Base-by-base conservation (phyloP, 306 rosid genomes). In the Cucurbita moschata region DNA sequence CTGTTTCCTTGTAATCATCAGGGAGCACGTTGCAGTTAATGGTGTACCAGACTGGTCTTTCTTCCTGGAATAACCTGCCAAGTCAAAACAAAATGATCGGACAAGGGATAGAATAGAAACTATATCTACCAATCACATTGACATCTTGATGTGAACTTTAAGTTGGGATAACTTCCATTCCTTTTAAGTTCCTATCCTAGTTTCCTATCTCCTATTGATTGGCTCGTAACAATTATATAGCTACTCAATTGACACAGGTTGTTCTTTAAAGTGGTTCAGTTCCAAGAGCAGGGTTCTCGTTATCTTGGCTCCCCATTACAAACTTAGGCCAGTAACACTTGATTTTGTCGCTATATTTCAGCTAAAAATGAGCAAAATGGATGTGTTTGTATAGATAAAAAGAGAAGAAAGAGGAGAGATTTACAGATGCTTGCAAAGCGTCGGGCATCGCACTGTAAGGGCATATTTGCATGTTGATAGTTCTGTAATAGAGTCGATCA, bases 381-480 rank as follows among this genome's bases (percentile, higher is more conserved):
- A 49, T 52, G 59, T 5, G 21, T 66, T 35, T 70, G 47, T 50
- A 46, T 14, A 30, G 19, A 46, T 13, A 37, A 47, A 56, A 56
- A 46, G 71, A 37, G 61, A 8, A 64, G 79, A 71, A 76, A 72
- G 80, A 66, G 44, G 67, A 23, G 82, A 68, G 76, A 79, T 88
- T 85, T 76, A 91, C 99, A 85, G 95, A 79, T 94, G 99, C 85
- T 86, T 88, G 96, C 99, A 94, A 30, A 94, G 87, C 6, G 82
- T 79, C 8, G 99, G 97, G 84, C 96, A 88, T 53, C 86, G 97
- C 69, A 94, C 78, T 30, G 96, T 94, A 62, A 94, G 89, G 18
- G 97, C 97, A 81, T 94, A 94, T 82, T 94, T 91, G 95, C 99
- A 94, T 40, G 99, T 94, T 75, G 99, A 86, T 79, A 94, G 82